Evolutionary conservation across 2,329 filamentous ascomycete genomes (phyloP).

Genomic region (Penicillium sp.): DNA sequence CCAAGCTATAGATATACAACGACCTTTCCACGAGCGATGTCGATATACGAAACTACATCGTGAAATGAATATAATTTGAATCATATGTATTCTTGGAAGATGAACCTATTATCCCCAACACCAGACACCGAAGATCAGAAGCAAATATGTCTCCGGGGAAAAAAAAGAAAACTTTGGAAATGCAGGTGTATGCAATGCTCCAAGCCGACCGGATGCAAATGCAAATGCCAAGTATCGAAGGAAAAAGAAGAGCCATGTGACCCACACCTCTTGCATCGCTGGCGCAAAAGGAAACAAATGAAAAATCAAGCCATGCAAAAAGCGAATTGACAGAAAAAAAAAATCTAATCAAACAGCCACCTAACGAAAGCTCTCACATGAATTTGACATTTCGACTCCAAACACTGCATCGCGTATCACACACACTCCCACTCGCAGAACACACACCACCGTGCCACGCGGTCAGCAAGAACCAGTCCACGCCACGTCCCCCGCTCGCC

Average conservation of each 20-base stretch:
- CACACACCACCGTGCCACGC: constrained; percentile 68
- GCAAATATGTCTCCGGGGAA: constrained; percentile 5
- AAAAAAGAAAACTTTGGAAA: constrained; percentile 8
- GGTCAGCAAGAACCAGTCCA: constrained; percentile 64
- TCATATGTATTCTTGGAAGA: background rate
- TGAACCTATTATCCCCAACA: constrained; percentile 7
- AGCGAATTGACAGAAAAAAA: background rate
- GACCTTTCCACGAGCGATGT: background rate
- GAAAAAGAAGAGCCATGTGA: background rate
- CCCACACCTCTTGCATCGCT: constrained; percentile 1
- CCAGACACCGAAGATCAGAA: constrained; percentile 11
- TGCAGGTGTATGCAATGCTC: constrained; percentile 26
- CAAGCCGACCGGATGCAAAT: constrained; percentile 28
- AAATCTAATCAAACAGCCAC: constrained; percentile 2
- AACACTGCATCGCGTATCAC: constrained; percentile 31
- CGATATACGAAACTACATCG: background rate
- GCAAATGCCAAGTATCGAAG: constrained; percentile 25
- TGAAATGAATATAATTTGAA: background rate
- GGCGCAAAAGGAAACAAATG: background rate
- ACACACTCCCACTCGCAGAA: constrained; percentile 67
- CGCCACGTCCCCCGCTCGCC: constrained; percentile 65
- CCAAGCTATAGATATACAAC: constrained; percentile 18
- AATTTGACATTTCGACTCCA: constrained; percentile 6
- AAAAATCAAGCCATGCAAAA: constrained; percentile 1
- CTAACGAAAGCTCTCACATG: constrained; percentile 2